phyloP scores from a whole-genome alignment of 2,329 filamentous ascomycete genomes.

The Xenoacremonium recifei region DNA sequence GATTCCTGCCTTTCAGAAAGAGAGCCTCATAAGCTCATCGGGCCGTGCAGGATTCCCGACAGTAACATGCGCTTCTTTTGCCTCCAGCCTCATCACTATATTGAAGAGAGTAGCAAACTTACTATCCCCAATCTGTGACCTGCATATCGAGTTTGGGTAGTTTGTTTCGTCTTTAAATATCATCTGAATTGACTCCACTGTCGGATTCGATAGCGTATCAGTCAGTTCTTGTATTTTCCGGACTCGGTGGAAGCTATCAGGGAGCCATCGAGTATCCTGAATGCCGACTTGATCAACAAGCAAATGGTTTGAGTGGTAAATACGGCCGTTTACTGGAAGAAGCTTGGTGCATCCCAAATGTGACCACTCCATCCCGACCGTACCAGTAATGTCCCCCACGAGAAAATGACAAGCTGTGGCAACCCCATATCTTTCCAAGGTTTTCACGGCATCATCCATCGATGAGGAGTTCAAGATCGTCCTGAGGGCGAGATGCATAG shows the following conservation, averaged over 20 bases:
- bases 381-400: slow-evolving; percentile 11
- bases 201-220: not conserved
- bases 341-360: slow-evolving; percentile 14
- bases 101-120: slow-evolving; percentile 16
- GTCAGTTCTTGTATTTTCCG: slow-evolving; percentile 10
- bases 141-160: slow-evolving; percentile 17
- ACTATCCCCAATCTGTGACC: not conserved
- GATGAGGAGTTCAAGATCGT: slow-evolving; percentile 48
- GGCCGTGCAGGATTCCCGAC: slow-evolving; percentile 11
- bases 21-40: slow-evolving; percentile 1
- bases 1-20: too few species aligned
- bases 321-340: slow-evolving; percentile 4
- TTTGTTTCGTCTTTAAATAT: slow-evolving; percentile 19
- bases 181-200: slow-evolving; percentile 7
- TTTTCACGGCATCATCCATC: slow-evolving; percentile 7
- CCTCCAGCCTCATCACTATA: slow-evolving; percentile 15
- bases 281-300: slow-evolving; percentile 15
- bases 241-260: slow-evolving; percentile 11
- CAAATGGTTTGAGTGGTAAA: slow-evolving; percentile 20
- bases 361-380: slow-evolving; percentile 21
- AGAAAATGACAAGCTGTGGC: slow-evolving; percentile 21
- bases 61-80: slow-evolving; percentile 5
- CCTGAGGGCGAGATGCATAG: slow-evolving; percentile 61
- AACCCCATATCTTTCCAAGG: slow-evolving; percentile 7
- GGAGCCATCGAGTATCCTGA: slow-evolving; percentile 13